These are phyloP conservation scores for Russula virescens DNA, from an alignment of 768 basidiomycete genomes.

Conservation along the genomic window DNA sequence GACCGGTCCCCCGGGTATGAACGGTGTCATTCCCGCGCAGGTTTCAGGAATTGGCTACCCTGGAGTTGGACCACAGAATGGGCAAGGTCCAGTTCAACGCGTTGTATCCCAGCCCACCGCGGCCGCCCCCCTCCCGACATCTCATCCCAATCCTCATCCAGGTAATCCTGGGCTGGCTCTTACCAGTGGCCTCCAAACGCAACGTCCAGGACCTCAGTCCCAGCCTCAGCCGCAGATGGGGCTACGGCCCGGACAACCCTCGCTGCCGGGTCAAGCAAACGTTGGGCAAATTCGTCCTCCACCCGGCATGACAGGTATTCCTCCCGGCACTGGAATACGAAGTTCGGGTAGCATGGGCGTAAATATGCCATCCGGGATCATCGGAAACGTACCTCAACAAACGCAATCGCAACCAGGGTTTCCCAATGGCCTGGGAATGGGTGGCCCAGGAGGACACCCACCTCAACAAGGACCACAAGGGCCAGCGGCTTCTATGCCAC, in stretches of 20 bases:
- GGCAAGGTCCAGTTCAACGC: conserved; percentile 37
- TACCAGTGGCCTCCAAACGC: conserved; percentile 32
- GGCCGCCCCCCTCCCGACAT: conserved; percentile 3
- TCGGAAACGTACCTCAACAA: conserved; percentile 40
- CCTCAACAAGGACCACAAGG: conserved; percentile 15
- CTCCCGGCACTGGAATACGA: conserved; percentile 33
- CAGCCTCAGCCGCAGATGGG: conserved; percentile 31
- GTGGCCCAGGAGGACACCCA: conserved; percentile 15
- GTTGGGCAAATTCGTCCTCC: conserved; percentile 37
- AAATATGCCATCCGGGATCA: conserved; percentile 43
- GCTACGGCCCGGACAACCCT: conserved; percentile 28
- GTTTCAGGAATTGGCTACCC: conserved; percentile 18
- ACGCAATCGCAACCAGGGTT: conserved; percentile 23
- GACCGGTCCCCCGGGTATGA: conserved; percentile 12
- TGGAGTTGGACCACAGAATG: conserved; percentile 11
- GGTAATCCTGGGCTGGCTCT: conserved; percentile 37
- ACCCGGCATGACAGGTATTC: conserved; percentile 28
- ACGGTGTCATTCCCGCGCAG: conserved; percentile 23
- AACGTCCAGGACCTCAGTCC: conserved; percentile 33
- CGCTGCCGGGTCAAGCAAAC: conserved; percentile 29
- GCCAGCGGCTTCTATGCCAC: conserved; percentile 9
- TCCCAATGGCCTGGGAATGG: conserved; percentile 3
- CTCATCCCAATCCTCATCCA: conserved; percentile 13
- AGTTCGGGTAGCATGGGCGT: conserved; percentile 35
- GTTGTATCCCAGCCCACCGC: conserved; percentile 47